Percentiles rank a stretch among this genome's conserved stretches.
Conservation (phyloP, 108 stramenopile genomes). For the Fistulifera solaris region DNA sequence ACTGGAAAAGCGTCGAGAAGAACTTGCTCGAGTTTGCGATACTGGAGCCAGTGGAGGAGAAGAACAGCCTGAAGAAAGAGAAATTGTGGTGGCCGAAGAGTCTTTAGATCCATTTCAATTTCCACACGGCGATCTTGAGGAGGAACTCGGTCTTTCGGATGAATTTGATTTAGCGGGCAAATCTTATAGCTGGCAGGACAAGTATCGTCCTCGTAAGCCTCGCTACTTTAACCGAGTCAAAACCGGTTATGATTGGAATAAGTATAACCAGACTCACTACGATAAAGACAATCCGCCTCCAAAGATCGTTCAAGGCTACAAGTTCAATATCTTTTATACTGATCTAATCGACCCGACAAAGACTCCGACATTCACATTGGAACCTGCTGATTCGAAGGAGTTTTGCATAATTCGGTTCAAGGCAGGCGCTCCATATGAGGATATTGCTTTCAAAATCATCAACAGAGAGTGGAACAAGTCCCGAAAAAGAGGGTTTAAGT, state of each 20-base stretch:
- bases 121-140: slow-evolving; percentile 63
- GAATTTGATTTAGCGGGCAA: slow-evolving; percentile 44
- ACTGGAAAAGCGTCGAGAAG: slow-evolving; percentile 67
- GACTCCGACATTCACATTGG: slow-evolving; percentile 89
- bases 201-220: slow-evolving; percentile 94
- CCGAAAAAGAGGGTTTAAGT: slow-evolving; percentile 88
- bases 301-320: slow-evolving; percentile 98
- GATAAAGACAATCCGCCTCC: slow-evolving; percentile 99
- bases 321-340: slow-evolving; percentile 98
- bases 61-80: slow-evolving; percentile 15
- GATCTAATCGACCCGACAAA: slow-evolving; percentile 95
- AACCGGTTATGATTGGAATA: slow-evolving; percentile 99
- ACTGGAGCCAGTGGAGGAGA: slow-evolving; percentile 20
- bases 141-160: slow-evolving; percentile 71
- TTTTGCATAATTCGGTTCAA: slow-evolving; percentile 96
- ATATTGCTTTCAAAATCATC: slow-evolving; percentile 98
- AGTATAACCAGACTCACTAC: slow-evolving; percentile 98
- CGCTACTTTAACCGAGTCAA: slow-evolving; percentile 98
- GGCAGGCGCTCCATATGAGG: slow-evolving; percentile 98
- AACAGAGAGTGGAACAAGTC: slow-evolving; percentile 96
- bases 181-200: slow-evolving; percentile 83
- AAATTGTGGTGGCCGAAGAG: slow-evolving; percentile 14
- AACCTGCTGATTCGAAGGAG: slow-evolving; percentile 81
- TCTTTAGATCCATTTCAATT: slow-evolving; percentile 55
- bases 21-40: slow-evolving; percentile 36